Percentiles rank a stretch among this genome's conserved stretches.
Conservation (phyloP, 495 filamentous ascomycete genomes). For the Hyaloscypha bicolor region DNA sequence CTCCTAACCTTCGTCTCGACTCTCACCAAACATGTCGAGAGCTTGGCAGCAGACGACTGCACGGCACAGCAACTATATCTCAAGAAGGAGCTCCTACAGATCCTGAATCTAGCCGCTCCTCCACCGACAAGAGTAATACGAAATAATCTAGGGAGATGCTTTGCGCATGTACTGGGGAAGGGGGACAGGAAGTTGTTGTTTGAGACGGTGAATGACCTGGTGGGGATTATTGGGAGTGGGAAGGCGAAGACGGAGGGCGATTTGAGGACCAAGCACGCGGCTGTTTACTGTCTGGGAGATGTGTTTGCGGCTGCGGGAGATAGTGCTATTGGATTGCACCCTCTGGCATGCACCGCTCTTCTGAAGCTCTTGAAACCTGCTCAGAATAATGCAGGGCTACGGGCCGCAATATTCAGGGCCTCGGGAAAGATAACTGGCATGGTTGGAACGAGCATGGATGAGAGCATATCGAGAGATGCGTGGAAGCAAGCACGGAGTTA, state of each 20-base stretch:
- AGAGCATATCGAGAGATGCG: slow-evolving; percentile 80
- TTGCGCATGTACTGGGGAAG: slow-evolving; percentile 80
- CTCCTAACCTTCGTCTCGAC: slow-evolving; percentile 86
- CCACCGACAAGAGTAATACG: slow-evolving; percentile 86
- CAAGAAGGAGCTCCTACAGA: slow-evolving; percentile 87
- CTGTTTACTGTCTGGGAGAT: slow-evolving; percentile 85
- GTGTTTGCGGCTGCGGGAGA: slow-evolving; percentile 88
- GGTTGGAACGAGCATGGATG: slow-evolving; percentile 76
- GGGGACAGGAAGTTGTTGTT: slow-evolving; percentile 92
- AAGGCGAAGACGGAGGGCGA: slow-evolving; percentile 78
- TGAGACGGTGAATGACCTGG: slow-evolving; percentile 89
- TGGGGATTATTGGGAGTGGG: slow-evolving; percentile 70
- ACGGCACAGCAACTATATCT: slow-evolving; percentile 86
- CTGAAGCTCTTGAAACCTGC: slow-evolving; percentile 81
- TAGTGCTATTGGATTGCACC: slow-evolving; percentile 85
- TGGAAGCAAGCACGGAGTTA: slow-evolving; percentile 89
- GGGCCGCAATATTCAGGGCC: slow-evolving; percentile 79
- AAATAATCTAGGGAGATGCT: slow-evolving; percentile 82
- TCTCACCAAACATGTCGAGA: slow-evolving; percentile 77
- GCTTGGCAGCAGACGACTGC: slow-evolving; percentile 72
- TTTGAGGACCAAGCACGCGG: slow-evolving; percentile 73
- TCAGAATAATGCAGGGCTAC: slow-evolving; percentile 77
- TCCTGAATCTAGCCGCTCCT: slow-evolving; percentile 84
- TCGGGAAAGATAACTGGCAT: slow-evolving; percentile 75
- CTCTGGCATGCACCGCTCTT: slow-evolving; percentile 67